A percentile compares a stretch with the other conserved stretches of the same genome.
These are phyloP conservation scores for Tarenaya hassleriana DNA, from an alignment of 345 rosid species.

Conservation along the genomic window DNA sequence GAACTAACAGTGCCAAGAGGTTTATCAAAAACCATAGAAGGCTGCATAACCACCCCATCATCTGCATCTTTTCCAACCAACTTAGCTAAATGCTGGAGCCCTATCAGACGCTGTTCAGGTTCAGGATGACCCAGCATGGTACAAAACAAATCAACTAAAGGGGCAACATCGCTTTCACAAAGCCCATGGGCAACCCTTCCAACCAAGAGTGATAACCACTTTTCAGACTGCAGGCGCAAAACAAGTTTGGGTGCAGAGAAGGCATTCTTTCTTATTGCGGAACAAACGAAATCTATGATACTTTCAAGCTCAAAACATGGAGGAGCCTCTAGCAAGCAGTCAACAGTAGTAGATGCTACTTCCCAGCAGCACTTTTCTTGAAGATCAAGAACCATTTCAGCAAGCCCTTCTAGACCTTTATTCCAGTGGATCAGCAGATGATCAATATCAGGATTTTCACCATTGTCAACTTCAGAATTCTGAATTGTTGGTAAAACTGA, in stretches of 20 bases:
- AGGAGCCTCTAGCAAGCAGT: slow-evolving; percentile 60
- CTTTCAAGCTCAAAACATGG: slow-evolving; percentile 37
- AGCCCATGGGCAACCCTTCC: slow-evolving; percentile 41
- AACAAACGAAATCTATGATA: slow-evolving; percentile 39
- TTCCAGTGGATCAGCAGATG: slow-evolving; percentile 37
- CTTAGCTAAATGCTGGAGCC: slow-evolving; percentile 56
- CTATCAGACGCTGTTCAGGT: slow-evolving; percentile 73
- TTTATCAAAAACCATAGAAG: slow-evolving; percentile 30
- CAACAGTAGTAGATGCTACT: slow-evolving; percentile 55
- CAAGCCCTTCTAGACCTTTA: slow-evolving; percentile 49
- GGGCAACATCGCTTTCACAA: slow-evolving; percentile 41
- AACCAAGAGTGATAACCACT: slow-evolving; percentile 53
- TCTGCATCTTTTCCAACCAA: slow-evolving; percentile 49
- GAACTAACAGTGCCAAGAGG: slow-evolving; percentile 31
- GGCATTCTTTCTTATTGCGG: slow-evolving; percentile 40
- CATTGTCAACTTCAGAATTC: slow-evolving; percentile 29
- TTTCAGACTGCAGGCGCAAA: slow-evolving; percentile 68
- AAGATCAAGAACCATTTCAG: slow-evolving; percentile 36
- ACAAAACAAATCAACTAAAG: slow-evolving; percentile 49
- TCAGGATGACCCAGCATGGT: slow-evolving; percentile 59
- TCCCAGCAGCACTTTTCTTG: slow-evolving; percentile 64
- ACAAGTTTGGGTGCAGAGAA: slow-evolving; percentile 59
- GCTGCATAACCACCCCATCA: slow-evolving; percentile 29
- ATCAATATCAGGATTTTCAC: slow-evolving; percentile 32
- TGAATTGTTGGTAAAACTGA: slow-evolving; percentile 34